Evolutionary conservation across 768 basidiomycete species (phyloP), one percentile per base, ranked within the genome.

Genomic region (Pisolithus tinctorius): DNA sequence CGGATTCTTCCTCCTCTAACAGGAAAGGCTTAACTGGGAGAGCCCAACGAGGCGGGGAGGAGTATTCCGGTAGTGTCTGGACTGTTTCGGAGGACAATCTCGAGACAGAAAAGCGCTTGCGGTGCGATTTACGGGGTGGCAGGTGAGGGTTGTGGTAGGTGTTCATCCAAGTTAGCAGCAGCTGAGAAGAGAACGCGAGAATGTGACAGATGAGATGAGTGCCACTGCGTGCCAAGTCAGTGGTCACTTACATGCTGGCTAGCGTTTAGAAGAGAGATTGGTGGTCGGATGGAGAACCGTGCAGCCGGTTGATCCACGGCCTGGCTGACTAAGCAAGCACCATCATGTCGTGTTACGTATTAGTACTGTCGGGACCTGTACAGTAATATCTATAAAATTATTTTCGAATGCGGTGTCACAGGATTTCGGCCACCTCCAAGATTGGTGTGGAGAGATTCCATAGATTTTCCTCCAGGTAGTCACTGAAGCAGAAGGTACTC

Each of bases 11-110:
- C 40, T 60, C 70, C 30, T 62, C 58, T 53, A 56, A 66, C 39
- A 27, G 66, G 60, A 38, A 45, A 26, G 49, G 48, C 48, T 17
- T 51, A 47, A 50, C 46, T 27, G 51, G 49, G 45, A 23, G 57
- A 45, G 51, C 58, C 62, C 57, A 61, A 31, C 50, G 26, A 56
- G 44, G 69, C 2, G 72, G 69, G 6, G 73, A 76, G 16, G 73
- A 75, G 67, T 88, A 88, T 53, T 80, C 78, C 6, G 86, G 86
- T 13, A 87, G 74, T 7, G 81, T 78, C 17, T 77, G 69, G 0
- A 83, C 77, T 0, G 84, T 81, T 64, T 87, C 85, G 14, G 83
- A 78, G 30, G 86, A 87, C 41, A 83, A 71, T 23, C 78, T 75
- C 27, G 80, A 69, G 10, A 73, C 64, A 8, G 86, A 83, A 44